phyloP scores from a whole-genome alignment of 768 basidiomycete species.

The Termitomyces sp. region DNA sequence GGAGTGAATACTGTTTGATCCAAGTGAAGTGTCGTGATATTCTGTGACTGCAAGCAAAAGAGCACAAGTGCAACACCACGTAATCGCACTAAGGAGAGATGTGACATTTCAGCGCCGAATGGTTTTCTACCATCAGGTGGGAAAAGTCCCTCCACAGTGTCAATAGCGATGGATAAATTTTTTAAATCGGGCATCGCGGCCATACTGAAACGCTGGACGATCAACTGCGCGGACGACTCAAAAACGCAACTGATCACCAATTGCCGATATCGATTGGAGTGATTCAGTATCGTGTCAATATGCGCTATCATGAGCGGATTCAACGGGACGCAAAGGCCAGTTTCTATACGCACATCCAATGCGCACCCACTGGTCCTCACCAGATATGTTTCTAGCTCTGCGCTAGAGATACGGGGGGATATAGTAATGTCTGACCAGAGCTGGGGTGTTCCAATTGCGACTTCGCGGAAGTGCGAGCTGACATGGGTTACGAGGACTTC shows the following conservation, averaged over 20 bases:
- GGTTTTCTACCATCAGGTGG: conserved; percentile 21
- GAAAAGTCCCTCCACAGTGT: conserved; percentile 22
- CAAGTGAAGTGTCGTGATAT: conserved; percentile 37
- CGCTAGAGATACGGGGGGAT: conserved; percentile 12
- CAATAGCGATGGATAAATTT: conserved; percentile 32
- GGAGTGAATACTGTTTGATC: conserved; percentile 34
- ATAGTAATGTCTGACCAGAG: conserved; percentile 39
- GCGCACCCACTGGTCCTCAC: conserved; percentile 25
- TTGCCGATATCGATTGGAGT: conserved; percentile 31
- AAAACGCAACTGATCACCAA: conserved; percentile 24
- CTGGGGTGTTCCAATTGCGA: conserved; percentile 29
- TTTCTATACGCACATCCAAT: conserved; percentile 29
- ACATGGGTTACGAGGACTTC: conserved; percentile 36
- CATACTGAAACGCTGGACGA: conserved; percentile 26
- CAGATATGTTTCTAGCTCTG: conserved; percentile 25
- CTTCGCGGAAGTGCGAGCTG: conserved; percentile 29
- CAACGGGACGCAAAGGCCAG: conserved; percentile 6
- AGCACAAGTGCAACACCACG: conserved; percentile 38
- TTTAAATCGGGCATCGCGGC: conserved; percentile 28
- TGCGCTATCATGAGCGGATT: conserved; percentile 16
- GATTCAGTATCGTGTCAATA: conserved; percentile 24
- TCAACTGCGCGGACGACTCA: conserved; percentile 20
- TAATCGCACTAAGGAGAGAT: conserved; percentile 35
- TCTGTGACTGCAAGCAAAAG: conserved; percentile 33
- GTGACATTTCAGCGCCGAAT: conserved; percentile 19